phyloP scores from a whole-genome alignment of 164 flowering plant species.

The Litsea cubeba region DNA sequence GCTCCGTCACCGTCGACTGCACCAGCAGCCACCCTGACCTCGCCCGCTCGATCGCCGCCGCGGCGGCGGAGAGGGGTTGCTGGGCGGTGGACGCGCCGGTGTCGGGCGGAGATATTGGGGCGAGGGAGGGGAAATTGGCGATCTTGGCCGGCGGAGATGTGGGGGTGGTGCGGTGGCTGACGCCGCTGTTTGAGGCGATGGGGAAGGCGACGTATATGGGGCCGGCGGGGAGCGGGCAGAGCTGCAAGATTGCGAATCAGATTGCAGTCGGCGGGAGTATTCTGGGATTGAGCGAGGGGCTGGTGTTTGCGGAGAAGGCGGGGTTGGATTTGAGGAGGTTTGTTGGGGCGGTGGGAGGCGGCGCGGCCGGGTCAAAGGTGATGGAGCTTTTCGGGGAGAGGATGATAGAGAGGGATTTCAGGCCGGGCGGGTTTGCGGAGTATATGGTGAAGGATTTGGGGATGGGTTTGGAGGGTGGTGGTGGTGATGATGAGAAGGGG shows the following conservation, averaged over 20 bases:
- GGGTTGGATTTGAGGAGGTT: conserved; percentile 51
- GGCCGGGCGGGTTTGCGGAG: conserved; percentile 65
- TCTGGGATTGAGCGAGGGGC: conserved; percentile 70
- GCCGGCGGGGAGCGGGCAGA: conserved; percentile 58
- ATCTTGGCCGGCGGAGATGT: conserved; percentile 62
- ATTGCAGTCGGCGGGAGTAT: conserved; percentile 49
- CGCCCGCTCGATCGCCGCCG: conserved; percentile 40
- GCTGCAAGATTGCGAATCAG: conserved; percentile 77
- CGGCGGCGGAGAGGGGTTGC: conserved; percentile 39
- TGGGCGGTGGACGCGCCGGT: conserved; percentile 76
- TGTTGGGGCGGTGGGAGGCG: conserved; percentile 45
- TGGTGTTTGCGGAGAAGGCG: conserved; percentile 55
- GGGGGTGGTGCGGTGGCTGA: conserved; percentile 45
- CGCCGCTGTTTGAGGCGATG: conserved; percentile 48
- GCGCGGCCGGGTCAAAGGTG: conserved; percentile 71
- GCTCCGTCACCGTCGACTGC: conserved; percentile 53
- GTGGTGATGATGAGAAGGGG: conserved; percentile 19
- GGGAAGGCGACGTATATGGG: conserved; percentile 61
- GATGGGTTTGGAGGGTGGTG: conserved; percentile 55
- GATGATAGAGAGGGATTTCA: conserved; percentile 65
- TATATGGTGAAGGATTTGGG: conserved; percentile 89
- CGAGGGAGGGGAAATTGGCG: conserved; percentile 58
- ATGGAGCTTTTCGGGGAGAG: conserved; percentile 73
- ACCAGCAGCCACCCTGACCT: conserved; percentile 62
- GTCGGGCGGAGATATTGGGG: conserved; percentile 74